Base-by-base conservation (phyloP, 2,329 filamentous ascomycete genomes). In the Diplodia sapinea region DNA sequence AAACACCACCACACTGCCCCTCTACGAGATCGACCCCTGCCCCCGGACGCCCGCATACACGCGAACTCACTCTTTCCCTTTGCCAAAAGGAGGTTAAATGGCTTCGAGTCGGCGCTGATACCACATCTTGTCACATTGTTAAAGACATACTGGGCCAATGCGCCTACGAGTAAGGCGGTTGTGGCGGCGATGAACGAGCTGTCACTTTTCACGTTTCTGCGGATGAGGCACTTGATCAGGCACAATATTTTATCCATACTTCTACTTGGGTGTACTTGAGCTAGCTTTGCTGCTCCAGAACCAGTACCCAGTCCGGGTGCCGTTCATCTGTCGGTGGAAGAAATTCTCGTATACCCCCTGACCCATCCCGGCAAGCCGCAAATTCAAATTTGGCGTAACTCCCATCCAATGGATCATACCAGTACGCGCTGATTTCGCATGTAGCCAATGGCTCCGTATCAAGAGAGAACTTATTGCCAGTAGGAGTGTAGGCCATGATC, bases 401-500 rank as follows among this genome's bases (percentile, higher is more conserved):
- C 29, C 29, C 51, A 31, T 13, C 29, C 15, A 55, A 31, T n/a
- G 51, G 51, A 11, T 55, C 15, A n/a, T 33, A 26, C 23, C 23
- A 55, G 26, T 26, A 55, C 26, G 17, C 51, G 17, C 23, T 11
- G 6, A 33, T 4, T 3, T 55, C n/a, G 51, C 51, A 36, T n/a
- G 15, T 29, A 2, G 26, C 9, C 15, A 55, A 5, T 2, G 8
- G 5, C 3, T 9, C 17, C 7, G 51, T 55, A 8, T 55, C 15
- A 4, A 55, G 3, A 29, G 51, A 55, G 23, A 55, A 20, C 3
- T 4, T n/a, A 29, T 20, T 11, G 6, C 51, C 51, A 8, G 51
- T 36, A 9, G 51, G 51, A n/a, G 26, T 55, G 17, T 55, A 31
- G 17, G 33, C 29, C 51, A 55, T 55, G 29, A 55, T 31, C 51